Conservation (phyloP, 2,329 filamentous ascomycete genomes). For the Fusarium buharicum region DNA sequence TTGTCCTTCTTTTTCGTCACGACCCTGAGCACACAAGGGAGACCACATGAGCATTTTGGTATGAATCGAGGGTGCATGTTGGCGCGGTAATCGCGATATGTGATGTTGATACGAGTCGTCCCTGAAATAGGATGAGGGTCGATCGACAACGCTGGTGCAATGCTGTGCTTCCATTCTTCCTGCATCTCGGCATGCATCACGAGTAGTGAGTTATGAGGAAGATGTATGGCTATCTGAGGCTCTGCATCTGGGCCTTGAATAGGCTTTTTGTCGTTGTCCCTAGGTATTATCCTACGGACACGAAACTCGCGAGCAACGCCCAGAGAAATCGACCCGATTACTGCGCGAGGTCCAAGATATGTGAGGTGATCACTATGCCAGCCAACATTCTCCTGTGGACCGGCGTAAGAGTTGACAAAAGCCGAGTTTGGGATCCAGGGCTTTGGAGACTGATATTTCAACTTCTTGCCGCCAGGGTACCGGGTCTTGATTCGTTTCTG, state of each 20-base stretch:
- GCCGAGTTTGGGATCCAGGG: slow-evolving; percentile 88
- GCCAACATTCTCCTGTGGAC: slow-evolving; percentile 83
- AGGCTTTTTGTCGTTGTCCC: slow-evolving; percentile 57
- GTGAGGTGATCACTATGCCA: slow-evolving; percentile 95
- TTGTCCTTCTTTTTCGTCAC: slow-evolving; percentile 83
- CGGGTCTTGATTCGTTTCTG: slow-evolving; percentile 72
- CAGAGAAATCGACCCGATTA: slow-evolving; percentile 90
- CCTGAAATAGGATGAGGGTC: slow-evolving; percentile 86
- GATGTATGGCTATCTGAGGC: slow-evolving; percentile 90
- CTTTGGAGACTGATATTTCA: slow-evolving; percentile 78
- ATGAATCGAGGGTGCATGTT: slow-evolving; percentile 81
- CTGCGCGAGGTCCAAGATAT: slow-evolving; percentile 86
- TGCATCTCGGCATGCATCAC: slow-evolving; percentile 99
- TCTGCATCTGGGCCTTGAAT: slow-evolving; percentile 68
- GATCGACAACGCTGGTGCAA: slow-evolving; percentile 78
- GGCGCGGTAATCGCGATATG: slow-evolving; percentile 86
- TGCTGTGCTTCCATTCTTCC: slow-evolving; percentile 93
- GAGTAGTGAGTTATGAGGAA: slow-evolving; percentile 92
- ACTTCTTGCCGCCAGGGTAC: slow-evolving; percentile 76
- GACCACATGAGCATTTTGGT: slow-evolving; percentile 78
- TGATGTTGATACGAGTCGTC: slow-evolving; percentile 89
- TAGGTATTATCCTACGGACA: slow-evolving; percentile 78
- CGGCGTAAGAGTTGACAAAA: slow-evolving; percentile 94
- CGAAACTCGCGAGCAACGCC: slow-evolving; percentile 95
- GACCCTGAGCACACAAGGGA: slow-evolving; percentile 76